Evolutionary conservation across 73 alveolate species (phyloP).

Genomic region (Uronychia binucleata): DNA sequence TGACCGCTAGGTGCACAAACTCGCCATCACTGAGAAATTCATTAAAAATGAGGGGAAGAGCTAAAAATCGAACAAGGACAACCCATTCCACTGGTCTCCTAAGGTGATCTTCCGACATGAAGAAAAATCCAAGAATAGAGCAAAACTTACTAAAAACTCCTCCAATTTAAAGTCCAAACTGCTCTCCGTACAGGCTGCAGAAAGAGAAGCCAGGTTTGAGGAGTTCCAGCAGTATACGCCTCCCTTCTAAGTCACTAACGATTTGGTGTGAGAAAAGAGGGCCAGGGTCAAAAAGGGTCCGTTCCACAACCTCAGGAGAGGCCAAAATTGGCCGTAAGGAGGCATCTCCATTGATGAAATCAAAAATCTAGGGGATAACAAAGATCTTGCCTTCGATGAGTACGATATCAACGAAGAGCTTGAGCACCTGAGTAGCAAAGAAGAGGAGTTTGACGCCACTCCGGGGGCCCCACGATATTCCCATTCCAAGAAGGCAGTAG

Average conservation of each 20-base stretch:
- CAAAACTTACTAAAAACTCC: constrained; percentile 3
- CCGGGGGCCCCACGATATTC: background rate
- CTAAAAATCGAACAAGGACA: background rate
- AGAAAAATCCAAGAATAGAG: background rate
- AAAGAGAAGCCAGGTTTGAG: background rate
- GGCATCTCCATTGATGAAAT: background rate
- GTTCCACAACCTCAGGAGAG: background rate
- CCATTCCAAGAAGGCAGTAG: background rate
- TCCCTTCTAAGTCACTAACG: background rate
- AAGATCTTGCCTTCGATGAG: no score
- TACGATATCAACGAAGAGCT: background rate
- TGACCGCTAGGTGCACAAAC: background rate
- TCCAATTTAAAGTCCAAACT: background rate
- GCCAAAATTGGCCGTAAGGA: background rate
- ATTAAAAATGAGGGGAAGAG: background rate
- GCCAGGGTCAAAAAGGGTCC: background rate
- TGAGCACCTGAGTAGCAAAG: background rate
- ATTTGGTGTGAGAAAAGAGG: background rate
- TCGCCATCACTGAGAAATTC: background rate
- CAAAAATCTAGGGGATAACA: background rate
- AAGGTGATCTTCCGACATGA: background rate
- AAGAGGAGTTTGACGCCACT: background rate
- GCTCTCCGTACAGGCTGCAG: background rate
- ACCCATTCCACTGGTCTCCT: background rate
- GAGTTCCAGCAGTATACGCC: background rate